Percentiles rank a stretch among this genome's conserved stretches.
phyloP scores from a whole-genome alignment of 1,284 basidiomycete genomes.

The Heimioporus punctisporus region DNA sequence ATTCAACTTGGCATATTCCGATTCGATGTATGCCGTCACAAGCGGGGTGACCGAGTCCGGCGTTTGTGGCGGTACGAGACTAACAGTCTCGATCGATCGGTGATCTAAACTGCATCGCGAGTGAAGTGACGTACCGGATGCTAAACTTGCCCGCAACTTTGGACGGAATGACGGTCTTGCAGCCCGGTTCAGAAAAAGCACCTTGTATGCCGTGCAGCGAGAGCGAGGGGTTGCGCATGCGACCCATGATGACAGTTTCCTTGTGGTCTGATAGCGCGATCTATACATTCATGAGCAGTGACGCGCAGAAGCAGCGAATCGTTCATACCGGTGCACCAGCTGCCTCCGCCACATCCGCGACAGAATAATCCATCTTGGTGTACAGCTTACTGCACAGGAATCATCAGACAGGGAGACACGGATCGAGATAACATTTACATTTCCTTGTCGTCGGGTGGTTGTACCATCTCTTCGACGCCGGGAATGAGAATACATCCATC shows the following conservation, averaged over 20 bases:
- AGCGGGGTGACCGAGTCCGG: slow-evolving; percentile 76
- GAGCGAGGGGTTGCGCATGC: slow-evolving; percentile 88
- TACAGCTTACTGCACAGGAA: slow-evolving; percentile 75
- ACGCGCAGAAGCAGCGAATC: too few species aligned
- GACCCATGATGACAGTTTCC: slow-evolving; percentile 86
- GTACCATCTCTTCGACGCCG: slow-evolving; percentile 90
- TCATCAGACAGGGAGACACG: too few species aligned
- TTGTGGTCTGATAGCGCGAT: slow-evolving; percentile 80
- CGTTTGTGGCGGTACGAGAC: slow-evolving; percentile 89
- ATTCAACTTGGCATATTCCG: slow-evolving; percentile 83
- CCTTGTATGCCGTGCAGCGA: slow-evolving; percentile 98
- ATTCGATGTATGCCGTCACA: slow-evolving; percentile 72
- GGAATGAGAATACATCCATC: slow-evolving; percentile 90
- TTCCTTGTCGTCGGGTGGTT: slow-evolving; percentile 79
- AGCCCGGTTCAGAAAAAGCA: slow-evolving; percentile 88
- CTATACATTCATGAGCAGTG: slow-evolving; percentile 12
- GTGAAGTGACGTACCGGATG: slow-evolving; percentile 65
- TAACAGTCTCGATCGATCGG: slow-evolving; percentile 30
- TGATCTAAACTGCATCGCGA: too few species aligned
- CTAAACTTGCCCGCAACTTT: slow-evolving; percentile 94
- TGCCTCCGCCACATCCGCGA: slow-evolving; percentile 79
- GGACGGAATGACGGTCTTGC: slow-evolving; percentile 96
- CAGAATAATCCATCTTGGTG: slow-evolving; percentile 74
- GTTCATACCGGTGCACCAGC: slow-evolving; percentile 62
- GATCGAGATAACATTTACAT: too few species aligned